Evolutionary conservation across 768 basidiomycete species (phyloP), one percentile per base, ranked within the genome.

Genomic region (Rhizopogon roseolus): DNA sequence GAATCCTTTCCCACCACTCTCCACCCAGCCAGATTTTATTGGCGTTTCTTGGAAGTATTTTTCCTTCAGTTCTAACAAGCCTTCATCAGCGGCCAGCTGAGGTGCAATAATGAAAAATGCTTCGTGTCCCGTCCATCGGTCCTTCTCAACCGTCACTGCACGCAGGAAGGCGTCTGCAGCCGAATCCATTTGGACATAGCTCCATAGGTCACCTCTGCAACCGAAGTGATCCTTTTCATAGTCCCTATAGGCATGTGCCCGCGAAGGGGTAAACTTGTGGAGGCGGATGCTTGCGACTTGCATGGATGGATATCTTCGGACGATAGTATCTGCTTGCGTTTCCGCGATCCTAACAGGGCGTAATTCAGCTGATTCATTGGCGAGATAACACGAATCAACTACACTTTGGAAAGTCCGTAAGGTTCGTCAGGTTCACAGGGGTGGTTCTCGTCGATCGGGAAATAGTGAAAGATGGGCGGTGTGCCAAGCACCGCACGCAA

Each of bases 321-420:
- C 77, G 52, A 90, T 76, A 32, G 81, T 75, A 56, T 81, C 77
- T 17, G 87, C 87, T 69, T 90, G 88, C 42, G 81, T 66, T 66
- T 90, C 88, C 54, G 74, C 76, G 36, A 89, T 81, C 29, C 84
- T 86, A 55, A 25, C 14, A 39, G 27, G 17, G 17, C 32, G 8
- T 39, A 40, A 39, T 50, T 13, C 28, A 44, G 16, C 13, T 51
- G 25, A 34, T 43, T 56, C 16, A 10, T 49, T n/a, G 4, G 44
- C 58, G 51, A 55, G 14, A n/a, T 8, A 44, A 27, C 3, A 27
- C 19, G 14, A 4, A 36, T 6, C 19, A 60, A 72, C 64, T 65
- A 84, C 83, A 84, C 53, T 73, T 87, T 86, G 39, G 85, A 86
- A 13, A 86, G 75, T 2, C 84, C 85, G 57, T 87, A 86, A 2